Base-by-base conservation (phyloP, 345 rosid species). In the Eucalyptus albens region DNA sequence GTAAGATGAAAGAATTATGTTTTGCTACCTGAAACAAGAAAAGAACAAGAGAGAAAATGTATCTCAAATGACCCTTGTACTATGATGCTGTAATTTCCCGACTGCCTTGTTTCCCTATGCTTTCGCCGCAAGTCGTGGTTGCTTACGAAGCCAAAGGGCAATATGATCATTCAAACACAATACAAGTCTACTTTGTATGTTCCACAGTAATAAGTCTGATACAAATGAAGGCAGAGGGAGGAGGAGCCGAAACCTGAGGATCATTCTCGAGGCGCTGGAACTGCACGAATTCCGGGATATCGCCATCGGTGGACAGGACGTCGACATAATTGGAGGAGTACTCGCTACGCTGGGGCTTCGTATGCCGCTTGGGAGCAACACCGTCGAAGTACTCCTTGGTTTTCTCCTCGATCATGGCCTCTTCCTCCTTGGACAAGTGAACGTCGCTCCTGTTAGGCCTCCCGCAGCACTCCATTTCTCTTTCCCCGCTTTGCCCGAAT, bases 331-430 rank as follows among this genome's bases (percentile, higher is more conserved):
- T 85, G 69, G 94, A 26, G 15, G 95, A 93, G 89, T 93, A 80
- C 82, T 96, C 97, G 50, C 98, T 94, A 11, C 97, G 90, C 87
- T 92, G 95, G 86, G 96, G 97, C 94, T 96, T 96, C 14, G 94
- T 86, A 51, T 96, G 97, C 33, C 95, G 95, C 83, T 92, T 90
- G 4, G 95, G 95, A 87, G 95, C 96, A 17, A 92, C 88, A 0
- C 89, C 93, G 19, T 96, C 94, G 40, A 94, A 96, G 91, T 93
- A 86, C 4, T 90, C 91, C 89, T 92, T 93, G 3, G 96, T 91
- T 40, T 91, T 87, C 47, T 88, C 92, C 91, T 94, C 93, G 4
- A 89, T 17, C 77, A 91, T 92, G 2, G 92, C 93, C 88, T 93
- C 95, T 89, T 95, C 95, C 40, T 94, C 96, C 37, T 19, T 82